These are phyloP conservation scores for Pterocarpus santalinus DNA, from an alignment of 306 rosid species.

Conservation along the genomic window DNA sequence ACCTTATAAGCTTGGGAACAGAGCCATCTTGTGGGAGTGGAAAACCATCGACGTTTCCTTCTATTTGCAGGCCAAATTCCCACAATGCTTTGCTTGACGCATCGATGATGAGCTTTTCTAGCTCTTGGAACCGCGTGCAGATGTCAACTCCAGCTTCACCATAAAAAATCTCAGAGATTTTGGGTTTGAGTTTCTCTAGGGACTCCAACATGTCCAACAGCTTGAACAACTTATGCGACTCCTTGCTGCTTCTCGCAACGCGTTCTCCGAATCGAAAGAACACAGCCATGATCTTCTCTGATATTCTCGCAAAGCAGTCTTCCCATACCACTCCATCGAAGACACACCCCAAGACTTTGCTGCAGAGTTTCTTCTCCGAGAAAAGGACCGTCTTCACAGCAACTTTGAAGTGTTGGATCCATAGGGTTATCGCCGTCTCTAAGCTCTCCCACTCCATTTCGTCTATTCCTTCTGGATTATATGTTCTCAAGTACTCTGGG, in stretches of 20 bases:
- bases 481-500: conserved; percentile 78
- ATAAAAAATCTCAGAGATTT: conserved; percentile 58
- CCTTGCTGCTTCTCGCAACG: conserved; percentile 78
- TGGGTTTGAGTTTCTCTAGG: conserved; percentile 65
- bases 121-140: conserved; percentile 66
- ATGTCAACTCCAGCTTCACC: conserved; percentile 77
- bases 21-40: conserved; percentile 82
- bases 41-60: conserved; percentile 66
- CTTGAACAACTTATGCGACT: conserved; percentile 87
- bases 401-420: conserved; percentile 81
- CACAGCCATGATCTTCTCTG: conserved; percentile 92
- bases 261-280: conserved; percentile 94
- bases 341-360: conserved; percentile 63
- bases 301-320: conserved; percentile 81
- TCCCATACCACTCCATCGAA: conserved; percentile 78
- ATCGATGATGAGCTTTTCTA: conserved; percentile 78
- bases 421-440: conserved; percentile 76
- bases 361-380: conserved; percentile 78
- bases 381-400: conserved; percentile 68
- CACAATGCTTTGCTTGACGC: conserved; percentile 82
- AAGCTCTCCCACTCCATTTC: conserved; percentile 86
- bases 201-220: conserved; percentile 80
- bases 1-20: conserved; percentile 78
- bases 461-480: conserved; percentile 76
- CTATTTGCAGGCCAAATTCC: conserved; percentile 89